Percentiles rank a stretch among this genome's conserved stretches.
phyloP scores from a whole-genome alignment of 2,329 filamentous ascomycete species.

The Hypoxylon sp. region DNA sequence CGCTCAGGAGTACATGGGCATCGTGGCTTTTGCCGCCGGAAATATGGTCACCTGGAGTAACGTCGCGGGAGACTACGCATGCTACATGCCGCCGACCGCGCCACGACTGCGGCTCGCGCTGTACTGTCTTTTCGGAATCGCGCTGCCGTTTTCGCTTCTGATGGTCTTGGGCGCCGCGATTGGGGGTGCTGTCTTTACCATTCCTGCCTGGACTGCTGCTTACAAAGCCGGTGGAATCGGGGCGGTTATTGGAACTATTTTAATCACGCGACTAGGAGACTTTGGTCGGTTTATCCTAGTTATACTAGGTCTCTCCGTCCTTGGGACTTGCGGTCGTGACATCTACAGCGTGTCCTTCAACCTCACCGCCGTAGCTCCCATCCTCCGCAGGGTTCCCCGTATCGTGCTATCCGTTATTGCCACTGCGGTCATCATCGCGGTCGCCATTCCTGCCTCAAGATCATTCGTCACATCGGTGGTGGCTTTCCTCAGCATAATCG shows the following conservation, averaged over 20 bases:
- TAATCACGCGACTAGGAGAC: conserved; percentile 36
- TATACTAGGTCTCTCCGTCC: conserved; percentile 56
- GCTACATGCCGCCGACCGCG: conserved; percentile 41
- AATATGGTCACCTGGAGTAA: conserved; percentile 48
- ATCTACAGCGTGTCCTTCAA: conserved; percentile 43
- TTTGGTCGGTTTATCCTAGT: conserved; percentile 55
- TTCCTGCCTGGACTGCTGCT: conserved; percentile 30
- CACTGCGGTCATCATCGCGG: conserved; percentile 37
- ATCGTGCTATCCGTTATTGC: conserved; percentile 35
- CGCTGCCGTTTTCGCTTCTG: conserved; percentile 38
- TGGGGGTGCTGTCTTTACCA: conserved; percentile 34
- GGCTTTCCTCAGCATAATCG: conserved; percentile 41
- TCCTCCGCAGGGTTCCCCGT: conserved; percentile 38
- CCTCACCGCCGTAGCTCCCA: conserved; percentile 34
- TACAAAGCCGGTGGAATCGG: conserved; percentile 38
- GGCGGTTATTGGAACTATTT: conserved; percentile 36
- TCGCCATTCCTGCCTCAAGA: conserved; percentile 42
- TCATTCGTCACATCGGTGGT: conserved; percentile 40
- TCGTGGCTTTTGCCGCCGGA: conserved; percentile 42
- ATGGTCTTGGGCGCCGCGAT: conserved; percentile 40
- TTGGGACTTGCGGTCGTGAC: conserved; percentile 52
- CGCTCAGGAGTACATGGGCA: conserved; percentile 38
- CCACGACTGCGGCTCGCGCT: conserved; percentile 31
- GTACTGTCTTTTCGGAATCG: conserved; percentile 39
- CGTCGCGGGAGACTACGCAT: conserved; percentile 43